Evolutionary conservation across 2,329 filamentous ascomycete species (phyloP).

Genomic region (Fusarium camptoceras): DNA sequence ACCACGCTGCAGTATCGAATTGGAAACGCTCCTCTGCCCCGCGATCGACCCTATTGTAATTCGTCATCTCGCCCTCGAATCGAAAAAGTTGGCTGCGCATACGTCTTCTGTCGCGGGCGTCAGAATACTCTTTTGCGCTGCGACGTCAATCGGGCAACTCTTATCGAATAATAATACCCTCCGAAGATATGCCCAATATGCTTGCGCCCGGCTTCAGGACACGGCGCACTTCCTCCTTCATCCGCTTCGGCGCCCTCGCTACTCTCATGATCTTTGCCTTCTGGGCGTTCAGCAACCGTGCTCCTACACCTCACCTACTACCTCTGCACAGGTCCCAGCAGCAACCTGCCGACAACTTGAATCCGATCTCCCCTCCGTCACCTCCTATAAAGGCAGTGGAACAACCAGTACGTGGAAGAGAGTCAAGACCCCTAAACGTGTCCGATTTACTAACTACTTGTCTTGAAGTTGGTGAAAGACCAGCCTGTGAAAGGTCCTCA

Average conservation of each 20-base stretch:
- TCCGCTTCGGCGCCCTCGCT: slow-evolving; percentile 56
- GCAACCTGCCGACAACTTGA: not conserved
- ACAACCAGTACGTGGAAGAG: slow-evolving; percentile 13
- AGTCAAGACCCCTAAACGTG: not conserved
- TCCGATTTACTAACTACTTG: slow-evolving; percentile 10
- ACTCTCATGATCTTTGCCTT: slow-evolving; percentile 51
- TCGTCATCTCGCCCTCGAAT: slow-evolving; percentile 28
- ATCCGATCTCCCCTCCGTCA: not conserved
- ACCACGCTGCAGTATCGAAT: not conserved
- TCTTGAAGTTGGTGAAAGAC: slow-evolving; percentile 1
- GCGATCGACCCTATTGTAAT: slow-evolving; percentile 29
- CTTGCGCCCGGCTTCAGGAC: slow-evolving; percentile 57
- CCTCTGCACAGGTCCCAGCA: slow-evolving; percentile 22
- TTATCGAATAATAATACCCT: slow-evolving; percentile 5
- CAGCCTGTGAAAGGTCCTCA: slow-evolving; percentile 48
- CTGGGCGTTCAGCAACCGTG: slow-evolving; percentile 45
- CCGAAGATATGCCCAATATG: slow-evolving; percentile 48
- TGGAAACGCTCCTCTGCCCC: slow-evolving; percentile 15
- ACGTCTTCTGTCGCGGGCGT: slow-evolving; percentile 41
- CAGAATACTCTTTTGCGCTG: slow-evolving; percentile 27
- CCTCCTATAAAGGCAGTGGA: not conserved
- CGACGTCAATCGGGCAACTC: slow-evolving; percentile 14
- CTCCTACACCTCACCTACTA: slow-evolving; percentile 16
- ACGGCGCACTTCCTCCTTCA: slow-evolving; percentile 57
- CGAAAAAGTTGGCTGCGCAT: slow-evolving; percentile 26